Evolutionary conservation across 1,139 yeast species (phyloP), one percentile per base, ranked within the genome.

Genomic region (Suhomyces panamericanus): DNA sequence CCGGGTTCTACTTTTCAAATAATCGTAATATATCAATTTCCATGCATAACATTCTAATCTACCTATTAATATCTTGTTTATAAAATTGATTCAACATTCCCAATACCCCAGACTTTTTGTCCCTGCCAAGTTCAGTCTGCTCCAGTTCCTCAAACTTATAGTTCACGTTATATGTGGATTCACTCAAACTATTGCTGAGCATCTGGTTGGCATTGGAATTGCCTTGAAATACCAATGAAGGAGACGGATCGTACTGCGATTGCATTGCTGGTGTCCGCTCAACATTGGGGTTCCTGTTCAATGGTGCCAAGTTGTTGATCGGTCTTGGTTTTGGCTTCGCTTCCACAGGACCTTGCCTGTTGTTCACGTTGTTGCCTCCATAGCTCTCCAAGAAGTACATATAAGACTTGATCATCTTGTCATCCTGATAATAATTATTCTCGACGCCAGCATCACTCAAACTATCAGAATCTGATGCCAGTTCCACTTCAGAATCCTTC

Each of bases 371-470:
- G 26, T 44, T 46, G 3, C 50, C 50, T 11, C 85, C 90, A 62
- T 90, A 90, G 53, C 88, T 87, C 57, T 90, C 96, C 55, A 90
- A 69, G 61, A 91, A 91, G 62, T 89, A 83, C 69, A 89, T 73
- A 61, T 89, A 91, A 1, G 96, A 87, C 58, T 89, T 89, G 61
- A 88, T 81, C 97, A 91, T 91, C 62, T 91, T 91, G 49, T 89
- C 95, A 55, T 88, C 91, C 31, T 83, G 82, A 13, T 80, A 67
- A 32, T 65, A 60, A 24, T 60, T 59, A 13, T 57, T 50, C 14
- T 54, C 49, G 22, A 58, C 50, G 30, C 55, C 62, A 13, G 73
- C 73, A 42, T 73, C 74, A 44, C 75, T 77, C 27, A 68, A 72
- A 14, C 59, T 65, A 16, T 53, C 57, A 35, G 61, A 61, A 15